These are phyloP conservation scores for Fomitopsis palustris DNA, from an alignment of 1,284 basidiomycete species.

Conservation along the genomic window DNA sequence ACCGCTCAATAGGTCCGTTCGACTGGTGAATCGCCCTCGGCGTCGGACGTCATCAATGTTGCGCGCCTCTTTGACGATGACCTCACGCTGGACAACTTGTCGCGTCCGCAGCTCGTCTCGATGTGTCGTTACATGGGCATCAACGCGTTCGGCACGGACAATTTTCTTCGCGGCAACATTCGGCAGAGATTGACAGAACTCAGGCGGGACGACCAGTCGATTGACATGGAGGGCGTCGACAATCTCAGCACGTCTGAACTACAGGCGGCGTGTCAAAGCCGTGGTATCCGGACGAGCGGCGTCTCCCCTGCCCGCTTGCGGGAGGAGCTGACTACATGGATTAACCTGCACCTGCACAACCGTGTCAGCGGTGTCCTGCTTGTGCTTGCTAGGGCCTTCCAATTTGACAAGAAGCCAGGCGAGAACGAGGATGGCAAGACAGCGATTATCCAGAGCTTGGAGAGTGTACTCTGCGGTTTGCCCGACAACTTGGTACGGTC, in stretches of 20 bases:
- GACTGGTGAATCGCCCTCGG: conserved; percentile 91
- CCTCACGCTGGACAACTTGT: conserved; percentile 96
- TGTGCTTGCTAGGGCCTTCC: conserved; percentile 91
- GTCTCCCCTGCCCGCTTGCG: conserved; percentile 81
- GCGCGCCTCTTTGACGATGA: conserved; percentile 98
- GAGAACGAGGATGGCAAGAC: conserved; percentile 76
- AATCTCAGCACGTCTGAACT: conserved; percentile 89
- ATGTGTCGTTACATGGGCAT: conserved; percentile 98
- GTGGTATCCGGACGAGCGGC: conserved; percentile 88
- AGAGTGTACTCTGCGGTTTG: conserved; percentile 88
- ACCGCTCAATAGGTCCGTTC: conserved; percentile 67
- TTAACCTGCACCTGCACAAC: conserved; percentile 85
- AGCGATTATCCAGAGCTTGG: conserved; percentile 76
- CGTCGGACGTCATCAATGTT: conserved; percentile 88
- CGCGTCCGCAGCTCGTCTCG: conserved; percentile 94
- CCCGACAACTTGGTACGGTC: conserved; percentile 87
- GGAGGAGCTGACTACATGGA: conserved; percentile 93
- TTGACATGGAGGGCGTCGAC: conserved; percentile 87
- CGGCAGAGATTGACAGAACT: conserved; percentile 83
- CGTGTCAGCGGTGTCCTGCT: conserved; percentile 92
- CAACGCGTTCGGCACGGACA: conserved; percentile 98
- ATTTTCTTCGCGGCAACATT: conserved; percentile 94
- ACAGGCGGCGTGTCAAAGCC: conserved; percentile 89
- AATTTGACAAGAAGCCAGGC: conserved; percentile 79
- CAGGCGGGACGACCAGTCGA: conserved; percentile 91